These are phyloP conservation scores for Pugionium cornutum DNA, from an alignment of 345 rosid species.

Conservation along the genomic window DNA sequence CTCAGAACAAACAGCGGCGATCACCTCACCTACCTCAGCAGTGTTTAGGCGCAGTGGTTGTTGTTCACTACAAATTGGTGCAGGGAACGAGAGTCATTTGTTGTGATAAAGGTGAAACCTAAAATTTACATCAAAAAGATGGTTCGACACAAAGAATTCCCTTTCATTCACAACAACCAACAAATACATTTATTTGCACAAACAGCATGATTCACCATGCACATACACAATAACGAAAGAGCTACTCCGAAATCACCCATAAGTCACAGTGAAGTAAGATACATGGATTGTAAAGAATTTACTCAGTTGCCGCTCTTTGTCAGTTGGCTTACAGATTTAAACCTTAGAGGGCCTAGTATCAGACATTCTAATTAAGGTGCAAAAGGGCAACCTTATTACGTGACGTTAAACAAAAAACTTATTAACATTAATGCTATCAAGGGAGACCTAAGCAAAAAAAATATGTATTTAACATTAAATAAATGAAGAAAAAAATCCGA, in stretches of 20 bases:
- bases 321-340: constrained; percentile 18
- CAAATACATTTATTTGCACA: constrained; percentile 17
- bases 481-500: constrained; percentile 9
- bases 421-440: constrained; percentile 8
- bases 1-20: constrained; percentile 94
- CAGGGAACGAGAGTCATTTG: constrained; percentile 33
- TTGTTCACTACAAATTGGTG: constrained; percentile 74
- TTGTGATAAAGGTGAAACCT: constrained; percentile 16
- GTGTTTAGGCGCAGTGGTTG: constrained; percentile 85
- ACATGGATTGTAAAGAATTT: constrained; percentile 7
- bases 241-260: constrained; percentile 23
- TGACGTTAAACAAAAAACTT: constrained; percentile 14
- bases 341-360: constrained; percentile 21
- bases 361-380: constrained; percentile 18
- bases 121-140: constrained; percentile 26
- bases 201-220: constrained; percentile 4
- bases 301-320: constrained; percentile 21
- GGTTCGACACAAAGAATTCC: constrained; percentile 22
- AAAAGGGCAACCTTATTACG: constrained; percentile 26
- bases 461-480: neutral
- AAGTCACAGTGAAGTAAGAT: constrained; percentile 25
- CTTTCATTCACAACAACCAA: constrained; percentile 27
- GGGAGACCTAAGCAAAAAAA: constrained; percentile 8
- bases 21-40: constrained; percentile 92
- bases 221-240: constrained; percentile 22